Evolutionary conservation across 805 yeast species (phyloP).

Genomic region (Priceomyces carsonii): DNA sequence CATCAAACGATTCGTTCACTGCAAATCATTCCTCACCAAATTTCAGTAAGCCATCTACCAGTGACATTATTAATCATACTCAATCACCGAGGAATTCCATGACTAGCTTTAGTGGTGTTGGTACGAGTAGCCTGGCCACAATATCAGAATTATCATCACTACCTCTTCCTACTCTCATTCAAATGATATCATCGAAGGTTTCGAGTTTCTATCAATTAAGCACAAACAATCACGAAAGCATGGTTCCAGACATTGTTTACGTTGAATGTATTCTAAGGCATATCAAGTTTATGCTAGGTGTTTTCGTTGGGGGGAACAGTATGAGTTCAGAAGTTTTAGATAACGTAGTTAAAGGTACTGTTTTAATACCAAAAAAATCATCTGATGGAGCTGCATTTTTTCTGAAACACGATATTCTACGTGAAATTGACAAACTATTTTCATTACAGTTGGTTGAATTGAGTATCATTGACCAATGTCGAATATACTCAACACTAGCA

Average conservation of each 20-base stretch:
- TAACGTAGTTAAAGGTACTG: conserved; percentile 42
- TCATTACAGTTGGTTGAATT: conserved; percentile 36
- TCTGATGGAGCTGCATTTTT: conserved; percentile 13
- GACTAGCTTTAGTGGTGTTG: conserved; percentile 24
- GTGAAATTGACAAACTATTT: conserved; percentile 36
- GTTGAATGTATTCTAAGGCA: conserved; percentile 70
- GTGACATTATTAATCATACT: conserved; percentile 6
- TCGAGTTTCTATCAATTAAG: conserved; percentile 42
- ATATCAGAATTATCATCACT: conserved; percentile 26
- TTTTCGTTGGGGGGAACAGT: conserved; percentile 45
- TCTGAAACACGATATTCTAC: conserved; percentile 42
- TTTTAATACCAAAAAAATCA: not conserved
- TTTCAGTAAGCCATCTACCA: not conserved
- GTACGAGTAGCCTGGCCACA: conserved; percentile 18
- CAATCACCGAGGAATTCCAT: conserved; percentile 37
- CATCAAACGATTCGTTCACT: conserved; percentile 34
- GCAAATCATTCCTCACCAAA: conserved; percentile 10
- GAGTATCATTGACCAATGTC: conserved; percentile 53
- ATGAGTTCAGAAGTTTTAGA: conserved; percentile 43
- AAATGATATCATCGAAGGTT: conserved; percentile 26
- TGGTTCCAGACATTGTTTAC: conserved; percentile 78
- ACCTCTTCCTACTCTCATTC: conserved; percentile 34
- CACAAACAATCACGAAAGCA: conserved; percentile 61
- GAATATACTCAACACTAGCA: conserved; percentile 67
- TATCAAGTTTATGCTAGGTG: conserved; percentile 56